These are phyloP conservation scores for Trichoderma parareesei DNA, from an alignment of 495 filamentous ascomycete species.

Conservation along the genomic window DNA sequence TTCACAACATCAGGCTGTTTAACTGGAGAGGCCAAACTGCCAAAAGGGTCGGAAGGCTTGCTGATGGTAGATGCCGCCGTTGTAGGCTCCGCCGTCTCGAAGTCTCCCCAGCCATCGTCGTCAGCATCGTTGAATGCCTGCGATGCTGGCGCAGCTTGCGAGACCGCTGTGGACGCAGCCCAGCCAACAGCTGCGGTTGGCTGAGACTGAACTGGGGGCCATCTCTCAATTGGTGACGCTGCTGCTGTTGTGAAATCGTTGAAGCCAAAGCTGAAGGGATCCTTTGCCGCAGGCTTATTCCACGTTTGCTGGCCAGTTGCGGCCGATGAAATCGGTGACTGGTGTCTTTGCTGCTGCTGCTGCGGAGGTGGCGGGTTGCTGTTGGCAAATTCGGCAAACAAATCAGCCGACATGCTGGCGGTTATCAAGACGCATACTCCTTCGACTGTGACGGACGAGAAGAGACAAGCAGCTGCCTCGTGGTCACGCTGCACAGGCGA, in stretches of 20 bases:
- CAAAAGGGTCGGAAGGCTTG: conserved; percentile 8
- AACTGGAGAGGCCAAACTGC: not conserved
- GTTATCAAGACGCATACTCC: not conserved
- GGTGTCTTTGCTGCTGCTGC: conserved; percentile 3
- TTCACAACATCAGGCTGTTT: conserved; percentile 18
- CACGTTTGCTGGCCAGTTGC: not conserved
- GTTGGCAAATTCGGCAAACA: conserved; percentile 63
- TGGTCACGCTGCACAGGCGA: conserved; percentile 10
- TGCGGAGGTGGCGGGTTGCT: conserved; percentile 21
- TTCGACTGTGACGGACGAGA: not conserved
- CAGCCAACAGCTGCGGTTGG: conserved; percentile 17
- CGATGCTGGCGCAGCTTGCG: conserved; percentile 11
- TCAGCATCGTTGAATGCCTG: conserved; percentile 21
- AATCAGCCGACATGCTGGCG: conserved; percentile 60
- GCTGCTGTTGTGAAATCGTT: conserved; percentile 10
- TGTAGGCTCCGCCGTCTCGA: conserved; percentile 46
- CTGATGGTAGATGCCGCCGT: not conserved
- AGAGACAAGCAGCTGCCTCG: not conserved
- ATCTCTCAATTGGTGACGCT: not conserved
- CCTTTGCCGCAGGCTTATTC: not conserved
- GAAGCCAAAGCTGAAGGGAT: conserved; percentile 10
- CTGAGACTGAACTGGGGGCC: conserved; percentile 11
- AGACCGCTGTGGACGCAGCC: conserved; percentile 12
- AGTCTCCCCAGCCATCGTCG: conserved; percentile 71
- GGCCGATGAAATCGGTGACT: conserved; percentile 3